Percentiles rank a stretch among this genome's conserved stretches.
Conservation (phyloP, 1,284 basidiomycete genomes). For the Coniophora puteana region DNA sequence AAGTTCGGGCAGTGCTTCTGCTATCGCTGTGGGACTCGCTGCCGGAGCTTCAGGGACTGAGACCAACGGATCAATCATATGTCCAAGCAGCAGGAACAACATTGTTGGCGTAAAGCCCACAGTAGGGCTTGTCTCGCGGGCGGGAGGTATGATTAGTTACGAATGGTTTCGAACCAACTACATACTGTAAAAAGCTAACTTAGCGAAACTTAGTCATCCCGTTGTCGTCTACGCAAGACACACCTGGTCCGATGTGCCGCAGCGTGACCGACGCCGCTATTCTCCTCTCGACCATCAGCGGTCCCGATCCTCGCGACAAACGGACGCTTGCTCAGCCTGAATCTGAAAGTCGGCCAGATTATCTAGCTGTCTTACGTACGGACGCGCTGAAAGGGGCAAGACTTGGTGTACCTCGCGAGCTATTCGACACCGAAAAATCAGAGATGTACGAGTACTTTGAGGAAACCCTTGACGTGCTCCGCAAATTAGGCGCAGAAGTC, state of each 20-base stretch:
- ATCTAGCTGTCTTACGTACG: conserved; percentile 29
- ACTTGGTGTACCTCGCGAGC: conserved; percentile 32
- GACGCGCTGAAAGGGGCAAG: conserved; percentile 31
- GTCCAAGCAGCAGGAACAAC: conserved; percentile 34
- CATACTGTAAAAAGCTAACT: conserved; percentile 8
- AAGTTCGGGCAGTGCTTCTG: conserved; percentile 43
- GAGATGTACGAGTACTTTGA: conserved; percentile 29
- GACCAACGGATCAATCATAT: conserved; percentile 43
- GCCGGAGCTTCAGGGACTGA: conserved; percentile 44
- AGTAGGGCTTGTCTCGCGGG: conserved; percentile 37
- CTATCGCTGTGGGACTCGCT: conserved; percentile 41
- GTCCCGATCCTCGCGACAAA: conserved; percentile 38
- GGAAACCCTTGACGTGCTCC: conserved; percentile 34
- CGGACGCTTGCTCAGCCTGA: conserved; percentile 36
- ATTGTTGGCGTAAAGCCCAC: conserved; percentile 34
- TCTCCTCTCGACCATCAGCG: conserved; percentile 38
- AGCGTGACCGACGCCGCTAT: conserved; percentile 39
- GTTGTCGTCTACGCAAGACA: conserved; percentile 42
- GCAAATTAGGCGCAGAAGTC: conserved; percentile 36
- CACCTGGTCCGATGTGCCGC: conserved; percentile 40
- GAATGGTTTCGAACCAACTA: no score
- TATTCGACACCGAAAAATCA: conserved; percentile 8
- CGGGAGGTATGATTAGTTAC: conserved; percentile 28
- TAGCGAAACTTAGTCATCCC: conserved; percentile 33
- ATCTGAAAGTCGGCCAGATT: conserved; percentile 33